These are phyloP conservation scores for Dipteronia dyeriana DNA, from an alignment of 345 rosid genomes.

Conservation along the genomic window DNA sequence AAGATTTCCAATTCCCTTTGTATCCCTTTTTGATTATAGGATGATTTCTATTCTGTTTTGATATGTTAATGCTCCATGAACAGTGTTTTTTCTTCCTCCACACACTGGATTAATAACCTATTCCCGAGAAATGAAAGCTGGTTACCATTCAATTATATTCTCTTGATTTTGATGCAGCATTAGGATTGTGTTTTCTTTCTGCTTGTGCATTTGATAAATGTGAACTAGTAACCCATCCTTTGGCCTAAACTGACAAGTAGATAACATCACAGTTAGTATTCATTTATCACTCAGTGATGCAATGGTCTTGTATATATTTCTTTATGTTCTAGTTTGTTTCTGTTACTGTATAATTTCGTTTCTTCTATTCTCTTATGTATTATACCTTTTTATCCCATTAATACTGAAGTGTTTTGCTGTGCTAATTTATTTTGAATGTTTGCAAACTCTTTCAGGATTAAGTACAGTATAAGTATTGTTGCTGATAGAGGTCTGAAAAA, in stretches of 20 bases:
- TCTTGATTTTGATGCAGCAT: background rate
- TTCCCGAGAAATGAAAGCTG: background rate
- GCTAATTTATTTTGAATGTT: slow-evolving; percentile 7
- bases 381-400: background rate
- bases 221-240: background rate
- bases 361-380: background rate
- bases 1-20: background rate
- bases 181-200: background rate
- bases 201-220: background rate
- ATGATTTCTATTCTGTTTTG: background rate
- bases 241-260: background rate
- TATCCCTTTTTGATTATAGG: background rate
- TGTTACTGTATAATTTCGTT: background rate
- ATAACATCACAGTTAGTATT: background rate
- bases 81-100: background rate
- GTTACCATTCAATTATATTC: background rate
- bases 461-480: slow-evolving; percentile 92
- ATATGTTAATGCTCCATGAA: background rate
- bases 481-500: slow-evolving; percentile 98
- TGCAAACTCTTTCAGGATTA: slow-evolving; percentile 60
- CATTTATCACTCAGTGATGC: background rate
- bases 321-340: background rate
- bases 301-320: background rate
- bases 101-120: background rate
- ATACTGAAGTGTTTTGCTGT: background rate